Conservation (phyloP, 352 stramenopile genomes). For the Globisporangium paroecandrum region DNA sequence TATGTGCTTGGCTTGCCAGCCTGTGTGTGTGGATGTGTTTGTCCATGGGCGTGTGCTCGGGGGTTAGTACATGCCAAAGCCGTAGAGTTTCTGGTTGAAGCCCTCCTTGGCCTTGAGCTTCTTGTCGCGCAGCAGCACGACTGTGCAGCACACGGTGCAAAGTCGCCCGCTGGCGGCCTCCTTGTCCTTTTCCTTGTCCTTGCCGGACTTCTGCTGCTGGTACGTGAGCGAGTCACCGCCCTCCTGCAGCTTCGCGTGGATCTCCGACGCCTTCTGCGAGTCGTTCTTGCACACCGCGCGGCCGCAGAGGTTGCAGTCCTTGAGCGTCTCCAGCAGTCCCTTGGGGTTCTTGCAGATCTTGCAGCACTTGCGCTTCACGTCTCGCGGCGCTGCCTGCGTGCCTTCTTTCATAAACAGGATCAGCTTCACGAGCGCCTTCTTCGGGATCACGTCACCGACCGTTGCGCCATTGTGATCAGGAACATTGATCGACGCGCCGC, state of each 20-base stretch:
- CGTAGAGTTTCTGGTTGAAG: constrained; percentile 80
- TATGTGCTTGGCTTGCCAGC: not conserved
- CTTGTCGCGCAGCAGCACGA: constrained; percentile 73
- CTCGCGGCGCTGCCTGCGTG: constrained; percentile 51
- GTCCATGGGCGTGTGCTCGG: not conserved
- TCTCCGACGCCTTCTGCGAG: constrained; percentile 72
- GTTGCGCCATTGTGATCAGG: constrained; percentile 73
- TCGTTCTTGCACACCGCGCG: constrained; percentile 80
- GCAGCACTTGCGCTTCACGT: constrained; percentile 58
- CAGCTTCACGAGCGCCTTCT: constrained; percentile 74
- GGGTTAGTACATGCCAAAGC: constrained; percentile 46
- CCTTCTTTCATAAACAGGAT: constrained; percentile 80
- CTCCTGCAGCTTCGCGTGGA: constrained; percentile 47
- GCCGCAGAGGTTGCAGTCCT: constrained; percentile 74
- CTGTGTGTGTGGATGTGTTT: not conserved
- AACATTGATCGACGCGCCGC: constrained; percentile 81
- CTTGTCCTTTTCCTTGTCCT: constrained; percentile 67
- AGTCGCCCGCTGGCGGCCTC: constrained; percentile 37
- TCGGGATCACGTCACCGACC: constrained; percentile 72
- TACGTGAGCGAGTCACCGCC: constrained; percentile 24
- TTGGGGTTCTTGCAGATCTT: constrained; percentile 84
- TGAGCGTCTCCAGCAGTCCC: constrained; percentile 65
- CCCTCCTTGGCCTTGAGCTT: constrained; percentile 64
- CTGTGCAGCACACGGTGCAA: constrained; percentile 76
- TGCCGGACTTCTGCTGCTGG: constrained; percentile 20